Evolutionary conservation across 345 rosid species (phyloP), one percentile per base, ranked within the genome.

Genomic region (Theobroma cacao): DNA sequence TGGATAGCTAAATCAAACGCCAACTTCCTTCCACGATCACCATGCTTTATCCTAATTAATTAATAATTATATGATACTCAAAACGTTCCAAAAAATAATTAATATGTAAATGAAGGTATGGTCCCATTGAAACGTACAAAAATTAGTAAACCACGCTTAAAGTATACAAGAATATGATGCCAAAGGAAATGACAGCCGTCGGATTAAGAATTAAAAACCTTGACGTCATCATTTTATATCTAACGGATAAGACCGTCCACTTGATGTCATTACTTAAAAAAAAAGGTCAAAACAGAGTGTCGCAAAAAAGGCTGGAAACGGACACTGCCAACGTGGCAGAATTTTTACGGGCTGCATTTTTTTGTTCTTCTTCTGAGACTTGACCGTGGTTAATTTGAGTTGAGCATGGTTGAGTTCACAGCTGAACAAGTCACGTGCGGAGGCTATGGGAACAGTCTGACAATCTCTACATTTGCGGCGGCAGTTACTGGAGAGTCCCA

Each of bases 401-500:
- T 43, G 52, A 70, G 53, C 70, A 34, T 53, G 71, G 75, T 74
- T 72, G 41, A n/a, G 63, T 62, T 38, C 12, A 64, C 10, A n/a
- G 77, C 13, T 40, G 34, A 65, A 77, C 75, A 31, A 63, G 78
- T 79, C 91, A 85, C 83, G 88, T 82, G 85, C 48, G 33, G n/a
- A 26, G 41, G 60, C 12, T 40, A 34, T 26, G 50, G 22, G 75
- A 24, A 33, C 80, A 48, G 79, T 69, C 47, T 66, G 76, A 38
- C 78, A 70, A 13, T 43, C 82, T 72, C 87, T 70, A 77, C 82
- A 75, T 77, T 82, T 84, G 84, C 88, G 88, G 88, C 88, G 88
- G 80, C 83, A 22, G 77, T 71, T 7, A 65, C 76, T 77, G 65
- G 24, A 0, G 50, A 40, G 64, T 2, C 41, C 4, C 47, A 3